Evolutionary conservation across 176 grass and related monocot genomes (phyloP).

Genomic region (Oropetium thomaeum): DNA sequence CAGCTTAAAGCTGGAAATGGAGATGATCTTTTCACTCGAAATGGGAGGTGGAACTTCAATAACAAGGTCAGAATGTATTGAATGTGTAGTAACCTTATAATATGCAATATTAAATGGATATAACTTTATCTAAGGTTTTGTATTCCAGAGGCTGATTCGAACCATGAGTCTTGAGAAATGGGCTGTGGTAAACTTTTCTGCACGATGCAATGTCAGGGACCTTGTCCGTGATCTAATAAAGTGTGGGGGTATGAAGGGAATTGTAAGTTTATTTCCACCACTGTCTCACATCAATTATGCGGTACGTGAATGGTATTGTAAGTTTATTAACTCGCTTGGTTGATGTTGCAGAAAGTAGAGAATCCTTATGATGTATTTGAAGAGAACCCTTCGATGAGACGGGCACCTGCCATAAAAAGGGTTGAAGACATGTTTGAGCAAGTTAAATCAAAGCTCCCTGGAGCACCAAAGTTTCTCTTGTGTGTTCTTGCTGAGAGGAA

Average conservation of each 20-base stretch:
- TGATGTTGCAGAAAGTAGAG: slow-evolving; percentile 47
- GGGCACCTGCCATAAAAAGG: slow-evolving; percentile 47
- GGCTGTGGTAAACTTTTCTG: slow-evolving; percentile 93
- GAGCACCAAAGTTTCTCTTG: slow-evolving; percentile 63
- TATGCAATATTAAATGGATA: not conserved
- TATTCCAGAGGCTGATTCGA: slow-evolving; percentile 57
- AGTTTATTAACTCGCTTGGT: not conserved
- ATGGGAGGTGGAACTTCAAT: slow-evolving; percentile 93
- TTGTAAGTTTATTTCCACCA: slow-evolving; percentile 47
- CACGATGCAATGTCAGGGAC: slow-evolving; percentile 50
- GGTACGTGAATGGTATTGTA: not conserved
- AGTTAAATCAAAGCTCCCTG: slow-evolving; percentile 63
- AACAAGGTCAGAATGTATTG: slow-evolving; percentile 54
- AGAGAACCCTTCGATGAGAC: slow-evolving; percentile 52
- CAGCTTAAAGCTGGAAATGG: slow-evolving; percentile 79
- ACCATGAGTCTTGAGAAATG: slow-evolving; percentile 43
- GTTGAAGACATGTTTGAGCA: slow-evolving; percentile 76
- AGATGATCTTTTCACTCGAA: slow-evolving; percentile 63
- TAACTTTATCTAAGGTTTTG: not conserved
- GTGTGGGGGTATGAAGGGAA: slow-evolving; percentile 73
- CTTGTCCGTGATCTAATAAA: slow-evolving; percentile 69
- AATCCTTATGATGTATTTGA: slow-evolving; percentile 57
- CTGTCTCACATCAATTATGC: not conserved
- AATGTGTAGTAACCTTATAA: not conserved
- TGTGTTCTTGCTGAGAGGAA: slow-evolving; percentile 88